These are phyloP conservation scores for Magnolia changhungtana DNA, from an alignment of 164 flowering plant species.

Conservation along the genomic window DNA sequence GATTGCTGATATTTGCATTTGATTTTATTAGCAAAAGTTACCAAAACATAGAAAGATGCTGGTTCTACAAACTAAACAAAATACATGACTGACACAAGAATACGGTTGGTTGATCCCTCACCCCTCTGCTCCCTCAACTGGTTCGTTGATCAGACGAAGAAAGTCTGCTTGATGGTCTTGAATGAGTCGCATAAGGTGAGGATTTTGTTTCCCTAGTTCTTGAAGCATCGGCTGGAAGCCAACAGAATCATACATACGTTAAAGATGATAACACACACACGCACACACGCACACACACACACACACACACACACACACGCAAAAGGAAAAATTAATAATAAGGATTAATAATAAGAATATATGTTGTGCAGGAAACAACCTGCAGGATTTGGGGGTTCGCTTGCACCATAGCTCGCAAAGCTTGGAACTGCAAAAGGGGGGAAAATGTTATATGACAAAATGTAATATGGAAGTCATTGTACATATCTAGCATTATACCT, in stretches of 20 bases:
- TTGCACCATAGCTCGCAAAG: conserved; percentile 68
- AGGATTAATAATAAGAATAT: not conserved
- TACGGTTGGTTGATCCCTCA: conserved; percentile 15
- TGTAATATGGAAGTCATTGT: not conserved
- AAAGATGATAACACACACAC: not conserved
- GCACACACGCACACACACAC: not conserved
- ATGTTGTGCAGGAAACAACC: conserved; percentile 27
- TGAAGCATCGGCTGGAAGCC: conserved; percentile 72
- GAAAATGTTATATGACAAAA: not conserved
- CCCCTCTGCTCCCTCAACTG: conserved; percentile 66
- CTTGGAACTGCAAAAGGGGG: conserved; percentile 45
- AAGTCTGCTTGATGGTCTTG: conserved; percentile 85
- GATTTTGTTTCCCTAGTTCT: conserved; percentile 80
- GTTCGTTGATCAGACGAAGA: conserved; percentile 72
- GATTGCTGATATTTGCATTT: conserved; percentile 28
- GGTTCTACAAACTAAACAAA: too few relatives aligned
- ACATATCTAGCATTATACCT: conserved; percentile 34
- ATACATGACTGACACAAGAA: not conserved
- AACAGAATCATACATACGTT: not conserved
- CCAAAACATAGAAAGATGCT: not conserved
- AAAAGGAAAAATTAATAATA: not conserved
- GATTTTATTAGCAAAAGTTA: not conserved
- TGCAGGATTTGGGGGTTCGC: conserved; percentile 70
- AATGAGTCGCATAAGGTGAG: conserved; percentile 65
- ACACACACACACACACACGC: not conserved